Evolutionary conservation across 495 filamentous ascomycete species (phyloP).

Genomic region (Astrothelium subdiscretum): DNA sequence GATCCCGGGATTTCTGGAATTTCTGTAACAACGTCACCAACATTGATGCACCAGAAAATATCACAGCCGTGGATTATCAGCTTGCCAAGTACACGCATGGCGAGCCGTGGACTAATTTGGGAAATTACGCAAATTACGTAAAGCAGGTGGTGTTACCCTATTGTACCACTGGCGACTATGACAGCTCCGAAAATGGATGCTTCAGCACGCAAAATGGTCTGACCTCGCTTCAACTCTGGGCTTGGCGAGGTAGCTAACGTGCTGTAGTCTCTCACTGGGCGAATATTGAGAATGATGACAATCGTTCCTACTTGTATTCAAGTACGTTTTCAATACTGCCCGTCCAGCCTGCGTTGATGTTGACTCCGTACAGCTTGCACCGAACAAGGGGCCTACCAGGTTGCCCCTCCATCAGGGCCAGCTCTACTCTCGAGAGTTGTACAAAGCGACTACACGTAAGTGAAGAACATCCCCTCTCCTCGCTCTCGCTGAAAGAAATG

Average conservation of each 20-base stretch:
- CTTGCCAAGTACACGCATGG: constrained; percentile 36
- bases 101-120: constrained; percentile 37
- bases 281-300: constrained; percentile 24
- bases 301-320: constrained; percentile 35
- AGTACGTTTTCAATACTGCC: constrained; percentile 1
- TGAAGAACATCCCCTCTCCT: neutral
- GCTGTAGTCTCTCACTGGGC: constrained; percentile 25
- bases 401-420: constrained; percentile 30
- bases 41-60: constrained; percentile 30
- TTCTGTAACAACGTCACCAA: constrained; percentile 41
- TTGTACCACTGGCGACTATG: constrained; percentile 31
- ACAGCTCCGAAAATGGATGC: constrained; percentile 28
- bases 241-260: neutral
- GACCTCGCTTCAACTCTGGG: neutral
- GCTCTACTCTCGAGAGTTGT: constrained; percentile 33
- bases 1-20: constrained; percentile 34
- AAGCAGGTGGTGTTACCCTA: constrained; percentile 31
- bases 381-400: constrained; percentile 39
- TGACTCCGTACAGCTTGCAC: constrained; percentile 28
- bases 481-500: neutral
- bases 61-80: constrained; percentile 30
- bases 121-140: constrained; percentile 37
- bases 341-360: neutral
- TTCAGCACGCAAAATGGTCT: constrained; percentile 33
- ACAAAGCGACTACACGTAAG: constrained; percentile 33